phyloP scores from a whole-genome alignment of 441 rosid genomes.

The Populus hybrid region DNA sequence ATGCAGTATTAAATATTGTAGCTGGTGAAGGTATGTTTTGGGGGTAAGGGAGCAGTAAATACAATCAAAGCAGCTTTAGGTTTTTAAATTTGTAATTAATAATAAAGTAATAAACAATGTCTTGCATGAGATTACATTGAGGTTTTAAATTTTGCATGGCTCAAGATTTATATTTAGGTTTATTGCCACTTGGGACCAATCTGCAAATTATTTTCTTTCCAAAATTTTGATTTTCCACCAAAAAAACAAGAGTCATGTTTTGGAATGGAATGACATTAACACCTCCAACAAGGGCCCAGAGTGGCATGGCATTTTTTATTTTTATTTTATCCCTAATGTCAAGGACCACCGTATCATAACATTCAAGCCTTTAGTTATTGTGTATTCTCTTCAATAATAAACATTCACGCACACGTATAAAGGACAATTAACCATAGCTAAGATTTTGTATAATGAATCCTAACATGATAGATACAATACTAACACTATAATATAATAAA shows the following conservation, averaged over 20 bases:
- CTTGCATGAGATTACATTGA: neutral
- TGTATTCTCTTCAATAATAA: too few relatives aligned
- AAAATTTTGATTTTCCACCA: too few relatives aligned
- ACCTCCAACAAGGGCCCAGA: neutral
- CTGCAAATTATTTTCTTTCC: neutral
- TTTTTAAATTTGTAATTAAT: neutral
- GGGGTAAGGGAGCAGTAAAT: conserved; percentile 22
- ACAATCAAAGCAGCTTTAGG: neutral
- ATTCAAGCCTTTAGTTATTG: neutral
- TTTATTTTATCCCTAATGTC: neutral
- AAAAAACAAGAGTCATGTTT: neutral
- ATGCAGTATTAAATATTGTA: neutral
- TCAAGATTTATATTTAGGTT: neutral
- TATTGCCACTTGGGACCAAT: neutral
- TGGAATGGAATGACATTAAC: neutral
- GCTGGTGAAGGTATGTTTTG: conserved; percentile 5
- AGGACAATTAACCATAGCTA: too few relatives aligned
- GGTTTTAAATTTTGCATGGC: neutral
- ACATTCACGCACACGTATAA: too few relatives aligned
- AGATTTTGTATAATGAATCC: too few relatives aligned
- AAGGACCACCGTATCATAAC: neutral
- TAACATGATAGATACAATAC: too few relatives aligned
- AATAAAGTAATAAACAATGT: neutral
- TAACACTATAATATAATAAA: too few relatives aligned
- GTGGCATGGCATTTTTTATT: neutral